Evolutionary conservation across 345 rosid species (phyloP).

Genomic region (Gossypioides kirkii): DNA sequence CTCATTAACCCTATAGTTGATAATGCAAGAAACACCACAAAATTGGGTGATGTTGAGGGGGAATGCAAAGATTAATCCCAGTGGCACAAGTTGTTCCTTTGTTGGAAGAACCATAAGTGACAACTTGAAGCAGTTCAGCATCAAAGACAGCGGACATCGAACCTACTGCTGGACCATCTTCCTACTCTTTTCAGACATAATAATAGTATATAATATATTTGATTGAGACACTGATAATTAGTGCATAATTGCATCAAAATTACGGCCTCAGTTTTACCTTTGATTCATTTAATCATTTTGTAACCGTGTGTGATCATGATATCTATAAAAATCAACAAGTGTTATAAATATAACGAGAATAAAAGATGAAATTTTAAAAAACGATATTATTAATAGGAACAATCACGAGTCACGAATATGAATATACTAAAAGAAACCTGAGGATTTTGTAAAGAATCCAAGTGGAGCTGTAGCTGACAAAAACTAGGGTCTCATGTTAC

Average conservation of each 20-base stretch:
- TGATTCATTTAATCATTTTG: too few relatives aligned
- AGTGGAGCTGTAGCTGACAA: too few relatives aligned
- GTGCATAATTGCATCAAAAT: constrained; percentile 3
- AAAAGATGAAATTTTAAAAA: too few relatives aligned
- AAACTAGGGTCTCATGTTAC: too few relatives aligned
- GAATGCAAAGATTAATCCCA: not conserved
- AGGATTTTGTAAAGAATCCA: too few relatives aligned
- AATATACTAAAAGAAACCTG: too few relatives aligned
- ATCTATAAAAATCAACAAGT: too few relatives aligned
- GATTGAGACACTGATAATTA: constrained; percentile 34
- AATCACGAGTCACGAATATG: too few relatives aligned
- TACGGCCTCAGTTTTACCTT: not conserved
- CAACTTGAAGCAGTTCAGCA: constrained; percentile 14
- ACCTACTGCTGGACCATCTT: constrained; percentile 30
- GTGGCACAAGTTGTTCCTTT: constrained; percentile 25
- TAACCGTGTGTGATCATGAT: too few relatives aligned
- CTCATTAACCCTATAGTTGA: not conserved
- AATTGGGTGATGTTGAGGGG: constrained; percentile 2
- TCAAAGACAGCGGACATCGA: constrained; percentile 15
- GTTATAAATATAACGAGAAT: too few relatives aligned
- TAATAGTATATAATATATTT: not conserved
- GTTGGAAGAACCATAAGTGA: constrained; percentile 27
- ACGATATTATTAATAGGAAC: too few relatives aligned
- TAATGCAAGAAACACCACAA: constrained; percentile 2
- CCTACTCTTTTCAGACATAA: constrained; percentile 21